Evolutionary conservation across 2,329 filamentous ascomycete genomes (phyloP).

Genomic region (Pestalotiopsis sp.): DNA sequence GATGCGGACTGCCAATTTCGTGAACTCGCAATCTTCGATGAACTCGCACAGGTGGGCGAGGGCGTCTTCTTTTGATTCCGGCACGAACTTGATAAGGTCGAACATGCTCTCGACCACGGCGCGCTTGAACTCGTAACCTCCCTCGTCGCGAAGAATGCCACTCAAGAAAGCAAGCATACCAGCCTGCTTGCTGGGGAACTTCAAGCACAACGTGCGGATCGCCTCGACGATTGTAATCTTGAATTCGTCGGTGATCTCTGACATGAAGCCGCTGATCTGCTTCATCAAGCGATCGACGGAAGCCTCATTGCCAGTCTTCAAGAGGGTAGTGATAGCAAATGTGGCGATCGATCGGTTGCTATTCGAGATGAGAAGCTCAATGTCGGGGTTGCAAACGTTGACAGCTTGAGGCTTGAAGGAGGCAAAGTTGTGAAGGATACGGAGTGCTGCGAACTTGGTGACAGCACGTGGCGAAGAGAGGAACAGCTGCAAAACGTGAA

Average conservation of each 20-base stretch:
- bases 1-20: conserved; percentile 93
- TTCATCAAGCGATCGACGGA: conserved; percentile 98
- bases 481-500: conserved; percentile 95
- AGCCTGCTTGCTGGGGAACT: conserved; percentile 97
- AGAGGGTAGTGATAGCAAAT: conserved; percentile 94
- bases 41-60: conserved; percentile 97
- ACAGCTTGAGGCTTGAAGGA: conserved; percentile 95
- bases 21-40: conserved; percentile 99
- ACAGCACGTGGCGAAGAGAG: conserved; percentile 92
- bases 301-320: conserved; percentile 97
- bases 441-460: conserved; percentile 95
- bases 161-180: conserved; percentile 97
- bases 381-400: conserved; percentile 93
- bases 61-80: conserved; percentile 79
- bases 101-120: conserved; percentile 99
- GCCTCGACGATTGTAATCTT: conserved; percentile 99
- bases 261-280: conserved; percentile 98
- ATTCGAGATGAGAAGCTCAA: conserved; percentile 95
- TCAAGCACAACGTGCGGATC: conserved; percentile 92
- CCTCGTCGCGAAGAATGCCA: conserved; percentile 94
- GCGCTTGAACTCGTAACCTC: conserved; percentile 97
- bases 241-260: conserved; percentile 98
- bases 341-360: conserved; percentile 97
- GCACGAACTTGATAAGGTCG: conserved; percentile 97
- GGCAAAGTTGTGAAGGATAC: conserved; percentile 94